Base-by-base conservation (phyloP, 2,329 filamentous ascomycete genomes). In the Camillea tinctor region DNA sequence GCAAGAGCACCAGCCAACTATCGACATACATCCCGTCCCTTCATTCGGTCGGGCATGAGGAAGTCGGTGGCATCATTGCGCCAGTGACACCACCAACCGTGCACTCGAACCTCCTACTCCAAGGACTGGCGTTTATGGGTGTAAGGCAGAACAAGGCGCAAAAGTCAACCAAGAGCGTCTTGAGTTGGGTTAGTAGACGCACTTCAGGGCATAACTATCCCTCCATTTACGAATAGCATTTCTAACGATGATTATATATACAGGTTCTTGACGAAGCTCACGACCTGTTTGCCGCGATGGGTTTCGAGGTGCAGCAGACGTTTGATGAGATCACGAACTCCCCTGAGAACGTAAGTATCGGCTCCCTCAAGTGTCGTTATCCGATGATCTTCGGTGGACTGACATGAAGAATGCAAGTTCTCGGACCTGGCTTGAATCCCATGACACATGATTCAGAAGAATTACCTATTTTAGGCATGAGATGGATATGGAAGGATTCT, bases 121-220 rank as follows among this genome's bases (percentile, higher is more conserved):
- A 96, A 75, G 92, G 92, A 0, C 76, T 96, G 64, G 89, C 92
- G 15, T 76, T 96, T 62, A 86, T 96, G 77, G 91, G 90, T 0
- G 87, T 95, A 69, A 85, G 90, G 59, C 92, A 95, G 76, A 90
- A 92, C 73, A 94, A 93, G 74, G 85, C 85, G 67, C 86, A 93
- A 71, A 91, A 90, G 62, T 88, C 89, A 55, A 84, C 84, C 64
- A 87, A 87, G 60, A 90, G 89, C 56, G 79, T 96, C 52, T 75
- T 96, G 60, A 92, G 92, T 73, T 93, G 91, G 85, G 92, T 95
- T 77, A 80, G 88, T 81, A 21, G 50, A 24, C 20, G 17, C 15
- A 55, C 50, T 36, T 51, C 11, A 58, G 57, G 58, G 64, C 69
- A 75, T 52, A 19, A 22, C 23, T 1, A 65, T 78, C 72, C 67